Evolutionary conservation across 345 rosid species (phyloP).

Genomic region (Combretum micranthum): DNA sequence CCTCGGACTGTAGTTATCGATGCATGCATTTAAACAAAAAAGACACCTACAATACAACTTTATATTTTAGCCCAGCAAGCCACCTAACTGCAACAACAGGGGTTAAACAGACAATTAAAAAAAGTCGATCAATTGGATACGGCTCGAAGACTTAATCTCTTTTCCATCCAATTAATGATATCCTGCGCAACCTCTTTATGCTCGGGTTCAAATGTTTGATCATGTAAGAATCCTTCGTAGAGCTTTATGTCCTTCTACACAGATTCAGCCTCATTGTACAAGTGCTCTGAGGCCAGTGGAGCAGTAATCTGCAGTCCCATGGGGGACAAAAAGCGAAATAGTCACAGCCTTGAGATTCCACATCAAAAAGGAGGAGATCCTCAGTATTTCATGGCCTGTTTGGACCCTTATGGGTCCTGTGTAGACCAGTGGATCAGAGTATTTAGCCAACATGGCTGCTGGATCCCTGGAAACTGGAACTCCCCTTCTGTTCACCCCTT

Average conservation of each 20-base stretch:
- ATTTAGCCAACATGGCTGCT: conserved; percentile 79
- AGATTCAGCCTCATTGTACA: conserved; percentile 76
- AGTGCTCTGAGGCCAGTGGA: conserved; percentile 81
- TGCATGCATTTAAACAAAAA: too few species aligned
- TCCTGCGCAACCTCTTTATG: conserved; percentile 66
- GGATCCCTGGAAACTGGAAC: conserved; percentile 96
- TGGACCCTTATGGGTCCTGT: conserved; percentile 97
- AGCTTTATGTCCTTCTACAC: conserved; percentile 76
- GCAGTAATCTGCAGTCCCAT: conserved; percentile 94
- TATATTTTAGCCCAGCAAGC: too few species aligned
- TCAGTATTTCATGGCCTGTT: conserved; percentile 89
- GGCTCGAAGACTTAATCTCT: too few species aligned
- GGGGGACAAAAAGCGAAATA: conserved; percentile 86
- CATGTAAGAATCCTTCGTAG: conserved; percentile 90
- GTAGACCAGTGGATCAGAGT: conserved; percentile 92
- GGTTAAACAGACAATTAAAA: too few species aligned
- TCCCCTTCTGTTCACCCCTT: conserved; percentile 98
- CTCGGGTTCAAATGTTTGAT: conserved; percentile 91
- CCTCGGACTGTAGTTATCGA: too few species aligned
- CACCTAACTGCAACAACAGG: too few species aligned
- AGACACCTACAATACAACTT: too few species aligned
- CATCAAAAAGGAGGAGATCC: conserved; percentile 67
- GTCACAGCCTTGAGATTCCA: conserved; percentile 59
- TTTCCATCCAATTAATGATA: conserved; percentile 60
- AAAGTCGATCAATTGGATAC: too few species aligned